A percentile compares a stretch with the other conserved stretches of the same genome.
These are phyloP conservation scores for Paxillus ammoniavirescens DNA, from an alignment of 768 basidiomycete species.

Conservation along the genomic window DNA sequence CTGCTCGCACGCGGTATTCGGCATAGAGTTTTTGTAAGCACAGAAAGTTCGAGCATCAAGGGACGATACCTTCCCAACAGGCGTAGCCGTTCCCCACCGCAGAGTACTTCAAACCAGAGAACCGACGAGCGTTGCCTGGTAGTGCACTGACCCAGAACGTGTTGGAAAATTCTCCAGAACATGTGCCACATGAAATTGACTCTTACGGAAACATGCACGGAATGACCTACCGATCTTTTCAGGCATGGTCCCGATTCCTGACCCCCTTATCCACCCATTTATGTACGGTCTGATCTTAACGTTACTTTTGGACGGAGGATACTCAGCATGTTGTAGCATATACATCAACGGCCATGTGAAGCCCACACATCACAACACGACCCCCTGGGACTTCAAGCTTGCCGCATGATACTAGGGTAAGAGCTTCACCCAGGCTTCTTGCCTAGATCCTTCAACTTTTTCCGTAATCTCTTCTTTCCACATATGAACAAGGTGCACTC, in stretches of 20 bases:
- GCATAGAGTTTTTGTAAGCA: neutral
- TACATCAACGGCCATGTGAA: constrained; percentile 15
- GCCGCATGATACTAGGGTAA: constrained; percentile 46
- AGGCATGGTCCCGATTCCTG: constrained; percentile 23
- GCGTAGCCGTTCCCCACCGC: constrained; percentile 56
- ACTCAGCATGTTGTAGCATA: constrained; percentile 36
- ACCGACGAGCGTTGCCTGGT: constrained; percentile 48
- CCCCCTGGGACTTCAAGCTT: constrained; percentile 55
- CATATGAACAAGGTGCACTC: neutral
- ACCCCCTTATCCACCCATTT: neutral
- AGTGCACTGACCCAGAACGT: constrained; percentile 43
- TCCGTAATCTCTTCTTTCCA: neutral
- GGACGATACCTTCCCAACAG: constrained; percentile 55
- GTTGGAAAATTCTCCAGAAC: neutral
- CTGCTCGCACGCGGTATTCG: no score
- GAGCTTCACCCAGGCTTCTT: constrained; percentile 6
- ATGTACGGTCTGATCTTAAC: neutral
- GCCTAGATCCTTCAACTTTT: neutral
- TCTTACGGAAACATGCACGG: constrained; percentile 56
- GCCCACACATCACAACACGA: constrained; percentile 51
- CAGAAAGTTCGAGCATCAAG: constrained; percentile 23
- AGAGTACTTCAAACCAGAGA: constrained; percentile 50
- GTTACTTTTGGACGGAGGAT: constrained; percentile 47
- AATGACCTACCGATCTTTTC: constrained; percentile 47
- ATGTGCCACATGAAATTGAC: constrained; percentile 39